Evolutionary conservation across 1,284 basidiomycete genomes (phyloP).

Genomic region (Taiwanofungus camphoratus): DNA sequence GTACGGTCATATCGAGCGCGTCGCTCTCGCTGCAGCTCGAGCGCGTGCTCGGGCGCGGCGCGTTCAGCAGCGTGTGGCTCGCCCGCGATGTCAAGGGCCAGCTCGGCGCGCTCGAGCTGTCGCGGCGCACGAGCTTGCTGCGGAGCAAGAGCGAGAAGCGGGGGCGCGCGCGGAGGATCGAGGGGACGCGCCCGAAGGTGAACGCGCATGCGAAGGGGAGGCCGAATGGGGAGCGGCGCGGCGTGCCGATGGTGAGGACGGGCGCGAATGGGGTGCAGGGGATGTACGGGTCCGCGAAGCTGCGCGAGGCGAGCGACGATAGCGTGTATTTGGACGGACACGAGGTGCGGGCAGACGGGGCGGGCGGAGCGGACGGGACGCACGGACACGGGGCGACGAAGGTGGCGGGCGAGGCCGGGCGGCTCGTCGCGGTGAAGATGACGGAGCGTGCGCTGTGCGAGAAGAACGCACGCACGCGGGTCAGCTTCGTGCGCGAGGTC

Average conservation of each 20-base stretch:
- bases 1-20: conserved; percentile 19
- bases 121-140: conserved; percentile 34
- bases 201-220: conserved; percentile 7
- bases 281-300: conserved; percentile 4
- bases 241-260: conserved; percentile 7
- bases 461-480: conserved; percentile 65
- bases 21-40: conserved; percentile 39
- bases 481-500: conserved; percentile 84
- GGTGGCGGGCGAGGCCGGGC: conserved; percentile 9
- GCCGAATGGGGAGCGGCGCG: conserved; percentile 1
- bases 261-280: conserved; percentile 13
- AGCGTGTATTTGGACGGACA: conserved; percentile 9
- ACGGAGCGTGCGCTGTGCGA: conserved; percentile 56
- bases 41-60: conserved; percentile 61
- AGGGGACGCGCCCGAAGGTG: conserved; percentile 20
- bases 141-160: conserved; percentile 24
- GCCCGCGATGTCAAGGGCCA: conserved; percentile 45
- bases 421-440: conserved; percentile 82
- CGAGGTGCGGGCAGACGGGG: conserved; percentile 2
- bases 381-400: too few species aligned
- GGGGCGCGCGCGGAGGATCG: conserved; percentile 20
- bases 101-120: conserved; percentile 27
- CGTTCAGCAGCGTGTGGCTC: conserved; percentile 77
- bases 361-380: conserved; percentile 2
- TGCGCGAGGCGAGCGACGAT: conserved; percentile 6